phyloP scores from a whole-genome alignment of 305 asterid genomes.

The Euphrasia arctica region DNA sequence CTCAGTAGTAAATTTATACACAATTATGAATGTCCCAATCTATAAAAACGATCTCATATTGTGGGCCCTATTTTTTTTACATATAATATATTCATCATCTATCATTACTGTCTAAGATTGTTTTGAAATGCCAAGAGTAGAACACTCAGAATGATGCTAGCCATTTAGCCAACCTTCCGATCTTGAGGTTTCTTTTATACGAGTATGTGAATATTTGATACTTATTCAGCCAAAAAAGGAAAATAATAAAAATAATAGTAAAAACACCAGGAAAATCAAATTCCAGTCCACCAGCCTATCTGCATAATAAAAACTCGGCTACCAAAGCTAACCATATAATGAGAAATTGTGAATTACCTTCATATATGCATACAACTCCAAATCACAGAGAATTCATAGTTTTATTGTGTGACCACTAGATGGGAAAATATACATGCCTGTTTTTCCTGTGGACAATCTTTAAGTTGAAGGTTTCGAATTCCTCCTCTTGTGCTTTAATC shows the following conservation, averaged over 20 bases:
- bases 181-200: too few species aligned
- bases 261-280: conserved; percentile 4
- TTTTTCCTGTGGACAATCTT: conserved; percentile 97
- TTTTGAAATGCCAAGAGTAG: neutral
- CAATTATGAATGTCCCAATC: neutral
- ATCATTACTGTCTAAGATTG: conserved; percentile 12
- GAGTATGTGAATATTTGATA: too few species aligned
- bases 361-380: neutral
- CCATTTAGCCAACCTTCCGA: too few species aligned
- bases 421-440: conserved; percentile 46
- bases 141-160: too few species aligned
- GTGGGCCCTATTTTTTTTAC: neutral
- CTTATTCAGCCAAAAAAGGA: neutral
- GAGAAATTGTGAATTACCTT: too few species aligned
- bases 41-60: neutral
- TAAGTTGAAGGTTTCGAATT: conserved; percentile 87
- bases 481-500: conserved; percentile 94
- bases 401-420: conserved; percentile 11
- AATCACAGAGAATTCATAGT: conserved; percentile 16
- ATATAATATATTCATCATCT: conserved; percentile 17
- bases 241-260: neutral
- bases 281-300: conserved; percentile 13
- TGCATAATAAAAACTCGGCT: neutral
- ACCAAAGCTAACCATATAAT: too few species aligned
- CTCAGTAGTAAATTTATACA: neutral